These are phyloP conservation scores for Saturnispora hagleri DNA, from an alignment of 805 yeast genomes.

Conservation along the genomic window DNA sequence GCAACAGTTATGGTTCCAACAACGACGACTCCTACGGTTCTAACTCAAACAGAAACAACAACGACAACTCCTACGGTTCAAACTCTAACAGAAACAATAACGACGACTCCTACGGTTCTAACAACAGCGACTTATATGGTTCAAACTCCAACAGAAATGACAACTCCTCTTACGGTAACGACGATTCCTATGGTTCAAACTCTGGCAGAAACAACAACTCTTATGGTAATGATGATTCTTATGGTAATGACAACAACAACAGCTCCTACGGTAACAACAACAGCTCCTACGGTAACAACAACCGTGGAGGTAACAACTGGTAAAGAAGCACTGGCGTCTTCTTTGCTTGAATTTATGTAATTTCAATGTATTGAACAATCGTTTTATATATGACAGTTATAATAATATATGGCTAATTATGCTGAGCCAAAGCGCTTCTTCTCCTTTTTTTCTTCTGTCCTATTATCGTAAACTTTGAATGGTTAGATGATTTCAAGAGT, in stretches of 20 bases:
- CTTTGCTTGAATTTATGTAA: background rate
- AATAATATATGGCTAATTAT: background rate
- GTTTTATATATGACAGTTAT: background rate
- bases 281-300: slow-evolving; percentile 25
- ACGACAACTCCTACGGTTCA: slow-evolving; percentile 23
- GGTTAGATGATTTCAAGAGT: background rate
- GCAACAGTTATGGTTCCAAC: slow-evolving; percentile 18
- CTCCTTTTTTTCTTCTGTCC: background rate
- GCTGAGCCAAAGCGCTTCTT: background rate
- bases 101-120: slow-evolving; percentile 20
- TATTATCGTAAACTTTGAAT: background rate
- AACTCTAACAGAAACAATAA: slow-evolving; percentile 9
- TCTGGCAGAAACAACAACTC: slow-evolving; percentile 21
- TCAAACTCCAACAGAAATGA: slow-evolving; percentile 24
- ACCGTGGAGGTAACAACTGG: slow-evolving; percentile 14
- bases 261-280: slow-evolving; percentile 25
- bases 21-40: slow-evolving; percentile 15
- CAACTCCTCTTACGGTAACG: slow-evolving; percentile 17
- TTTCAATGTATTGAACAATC: background rate
- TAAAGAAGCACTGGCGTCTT: background rate
- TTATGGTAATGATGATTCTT: slow-evolving; percentile 23
- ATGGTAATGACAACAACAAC: slow-evolving; percentile 16
- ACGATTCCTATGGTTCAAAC: slow-evolving; percentile 15
- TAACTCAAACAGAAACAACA: background rate
- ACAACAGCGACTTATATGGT: slow-evolving; percentile 21